Conservation (phyloP, 805 yeast genomes). For the Candida pseudofarinosa region DNA sequence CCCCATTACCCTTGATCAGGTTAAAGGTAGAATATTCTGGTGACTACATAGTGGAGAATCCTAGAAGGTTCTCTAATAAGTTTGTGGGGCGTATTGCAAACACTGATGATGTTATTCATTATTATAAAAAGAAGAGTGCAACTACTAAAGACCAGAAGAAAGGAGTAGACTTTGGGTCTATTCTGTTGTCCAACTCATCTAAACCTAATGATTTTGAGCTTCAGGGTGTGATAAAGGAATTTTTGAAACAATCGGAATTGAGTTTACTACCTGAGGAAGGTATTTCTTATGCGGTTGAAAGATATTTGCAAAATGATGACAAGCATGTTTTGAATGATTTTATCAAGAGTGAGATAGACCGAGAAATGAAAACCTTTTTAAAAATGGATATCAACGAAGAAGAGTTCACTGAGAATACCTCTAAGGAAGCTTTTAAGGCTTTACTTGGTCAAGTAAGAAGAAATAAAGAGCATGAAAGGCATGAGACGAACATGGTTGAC, state of each 20-base stretch:
- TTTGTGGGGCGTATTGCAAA: slow-evolving; percentile 92
- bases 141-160: background rate
- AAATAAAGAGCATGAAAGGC: slow-evolving; percentile 4
- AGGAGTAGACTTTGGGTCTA: slow-evolving; percentile 14
- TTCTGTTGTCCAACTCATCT: slow-evolving; percentile 7
- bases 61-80: slow-evolving; percentile 80
- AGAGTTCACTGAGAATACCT: slow-evolving; percentile 20
- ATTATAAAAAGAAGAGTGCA: slow-evolving; percentile 48
- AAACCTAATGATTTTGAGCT: slow-evolving; percentile 42
- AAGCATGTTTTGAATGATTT: slow-evolving; percentile 64
- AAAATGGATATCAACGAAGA: slow-evolving; percentile 35
- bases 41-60: slow-evolving; percentile 88
- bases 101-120: slow-evolving; percentile 77
- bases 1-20: slow-evolving; percentile 76
- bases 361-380: slow-evolving; percentile 47
- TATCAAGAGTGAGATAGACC: slow-evolving; percentile 51
- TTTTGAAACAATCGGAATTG: slow-evolving; percentile 59
- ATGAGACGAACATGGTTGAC: background rate
- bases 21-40: slow-evolving; percentile 85
- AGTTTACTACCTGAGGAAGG: slow-evolving; percentile 72
- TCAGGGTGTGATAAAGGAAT: slow-evolving; percentile 59
- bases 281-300: slow-evolving; percentile 65
- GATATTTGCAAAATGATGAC: slow-evolving; percentile 80
- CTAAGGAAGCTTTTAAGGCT: slow-evolving; percentile 36
- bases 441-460: slow-evolving; percentile 40